These are phyloP conservation scores for Talaromyces liani DNA, from an alignment of 495 filamentous ascomycete genomes.

Conservation along the genomic window DNA sequence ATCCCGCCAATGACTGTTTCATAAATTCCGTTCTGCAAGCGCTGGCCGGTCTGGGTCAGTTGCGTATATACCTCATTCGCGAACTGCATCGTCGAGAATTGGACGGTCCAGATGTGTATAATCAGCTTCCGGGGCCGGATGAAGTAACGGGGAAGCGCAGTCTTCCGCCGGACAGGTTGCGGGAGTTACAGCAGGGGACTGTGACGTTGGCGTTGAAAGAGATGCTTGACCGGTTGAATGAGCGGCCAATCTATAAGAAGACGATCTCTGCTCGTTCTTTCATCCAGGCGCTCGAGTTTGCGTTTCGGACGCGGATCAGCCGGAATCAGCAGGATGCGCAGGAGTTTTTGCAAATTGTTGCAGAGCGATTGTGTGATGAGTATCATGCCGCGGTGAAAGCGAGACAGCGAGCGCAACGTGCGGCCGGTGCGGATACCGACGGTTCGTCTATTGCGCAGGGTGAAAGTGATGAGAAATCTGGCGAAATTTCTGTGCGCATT, in stretches of 20 bases:
- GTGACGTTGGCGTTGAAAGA: constrained; percentile 88
- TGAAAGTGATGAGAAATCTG: not conserved
- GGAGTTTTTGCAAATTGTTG: constrained; percentile 90
- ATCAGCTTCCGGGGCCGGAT: constrained; percentile 41
- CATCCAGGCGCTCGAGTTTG: constrained; percentile 69
- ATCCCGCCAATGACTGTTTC: constrained; percentile 97
- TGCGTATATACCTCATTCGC: constrained; percentile 83
- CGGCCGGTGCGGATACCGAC: constrained; percentile 12
- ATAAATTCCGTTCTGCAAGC: constrained; percentile 97
- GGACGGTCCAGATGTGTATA: constrained; percentile 67
- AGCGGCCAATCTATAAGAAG: constrained; percentile 88
- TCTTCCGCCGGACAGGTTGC: constrained; percentile 53
- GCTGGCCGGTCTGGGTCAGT: constrained; percentile 85
- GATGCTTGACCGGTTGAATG: constrained; percentile 87
- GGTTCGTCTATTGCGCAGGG: constrained; percentile 10
- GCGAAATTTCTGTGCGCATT: constrained; percentile 33
- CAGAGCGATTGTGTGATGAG: constrained; percentile 87
- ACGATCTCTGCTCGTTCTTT: constrained; percentile 82
- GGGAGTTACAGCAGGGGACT: constrained; percentile 67
- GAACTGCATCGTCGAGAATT: constrained; percentile 76
- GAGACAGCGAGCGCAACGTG: constrained; percentile 34
- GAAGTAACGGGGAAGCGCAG: constrained; percentile 23
- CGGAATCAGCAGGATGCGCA: constrained; percentile 98
- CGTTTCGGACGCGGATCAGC: constrained; percentile 83
- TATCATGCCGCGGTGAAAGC: constrained; percentile 78